Conservation (phyloP, 495 filamentous ascomycete genomes). For the Apodospora peruviana region DNA sequence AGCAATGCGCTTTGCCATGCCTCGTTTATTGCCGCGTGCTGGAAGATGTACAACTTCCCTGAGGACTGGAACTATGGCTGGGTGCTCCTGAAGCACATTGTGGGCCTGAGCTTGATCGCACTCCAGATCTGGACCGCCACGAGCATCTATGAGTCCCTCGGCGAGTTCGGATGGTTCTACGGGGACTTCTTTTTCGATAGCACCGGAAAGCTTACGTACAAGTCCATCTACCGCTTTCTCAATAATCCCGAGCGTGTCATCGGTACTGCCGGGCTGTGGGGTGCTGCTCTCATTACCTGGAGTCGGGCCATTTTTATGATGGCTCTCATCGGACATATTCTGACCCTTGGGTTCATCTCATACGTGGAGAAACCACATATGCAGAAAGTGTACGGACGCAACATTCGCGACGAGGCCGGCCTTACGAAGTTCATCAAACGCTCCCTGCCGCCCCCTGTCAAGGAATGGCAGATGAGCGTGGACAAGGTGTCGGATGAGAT, state of each 20-base stretch:
- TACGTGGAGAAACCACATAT: slow-evolving; percentile 95
- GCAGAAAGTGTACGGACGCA: slow-evolving; percentile 91
- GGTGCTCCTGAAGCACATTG: slow-evolving; percentile 76
- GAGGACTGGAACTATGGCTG: slow-evolving; percentile 79
- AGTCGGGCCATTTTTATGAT: slow-evolving; percentile 77
- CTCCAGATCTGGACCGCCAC: slow-evolving; percentile 89
- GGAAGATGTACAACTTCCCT: slow-evolving; percentile 91
- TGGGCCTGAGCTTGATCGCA: slow-evolving; percentile 73
- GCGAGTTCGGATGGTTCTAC: slow-evolving; percentile 99
- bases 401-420: slow-evolving; percentile 79
- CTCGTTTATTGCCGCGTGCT: slow-evolving; percentile 84
- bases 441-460: slow-evolving; percentile 74
- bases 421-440: slow-evolving; percentile 84
- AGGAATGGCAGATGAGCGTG: slow-evolving; percentile 70
- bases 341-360: slow-evolving; percentile 83
- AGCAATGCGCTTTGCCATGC: slow-evolving; percentile 84
- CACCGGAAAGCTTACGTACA: slow-evolving; percentile 83
- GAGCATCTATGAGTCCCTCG: slow-evolving; percentile 93
- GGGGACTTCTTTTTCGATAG: slow-evolving; percentile 96
- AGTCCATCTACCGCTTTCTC: slow-evolving; percentile 93
- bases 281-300: slow-evolving; percentile 85
- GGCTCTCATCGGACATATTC: slow-evolving; percentile 76
- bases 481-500: slow-evolving; percentile 83
- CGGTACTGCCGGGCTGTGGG: slow-evolving; percentile 94
- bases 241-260: slow-evolving; percentile 96